A percentile compares a stretch with the other conserved stretches of the same genome.
Evolutionary conservation across 305 asterid species (phyloP).

Genomic region (Solanum hybrid): DNA sequence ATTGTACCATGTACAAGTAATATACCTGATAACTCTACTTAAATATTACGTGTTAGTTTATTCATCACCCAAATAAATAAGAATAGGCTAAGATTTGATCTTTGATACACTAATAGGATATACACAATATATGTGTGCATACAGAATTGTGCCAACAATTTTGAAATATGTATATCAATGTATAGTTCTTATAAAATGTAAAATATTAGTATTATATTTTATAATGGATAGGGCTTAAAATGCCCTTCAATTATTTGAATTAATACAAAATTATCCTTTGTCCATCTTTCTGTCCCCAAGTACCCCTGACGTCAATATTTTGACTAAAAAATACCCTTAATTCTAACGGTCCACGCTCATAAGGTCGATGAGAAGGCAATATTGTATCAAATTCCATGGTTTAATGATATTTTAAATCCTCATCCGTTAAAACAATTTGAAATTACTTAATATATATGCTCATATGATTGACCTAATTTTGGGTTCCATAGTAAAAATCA

Average conservation of each 20-base stretch:
- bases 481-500: not conserved
- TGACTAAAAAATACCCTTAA: too few relatives aligned
- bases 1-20: not conserved
- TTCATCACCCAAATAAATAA: not conserved
- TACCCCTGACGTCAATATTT: too few relatives aligned
- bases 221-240: not conserved
- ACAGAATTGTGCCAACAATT: not conserved
- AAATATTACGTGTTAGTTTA: not conserved
- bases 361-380: not conserved
- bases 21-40: not conserved
- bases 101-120: not conserved
- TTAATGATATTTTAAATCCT: too few relatives aligned
- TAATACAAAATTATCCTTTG: too few relatives aligned
- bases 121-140: not conserved
- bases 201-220: not conserved
- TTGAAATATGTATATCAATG: not conserved
- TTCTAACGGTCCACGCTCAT: too few relatives aligned
- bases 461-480: not conserved
- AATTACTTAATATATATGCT: not conserved
- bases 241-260: not conserved
- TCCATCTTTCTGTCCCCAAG: not conserved
- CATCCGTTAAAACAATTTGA: too few relatives aligned
- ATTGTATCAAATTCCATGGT: too few relatives aligned
- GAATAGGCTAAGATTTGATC: not conserved
- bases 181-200: not conserved